A percentile compares a stretch with the other conserved stretches of the same genome.
Conservation (phyloP, 805 yeast species). For the Candida ponderosae region DNA sequence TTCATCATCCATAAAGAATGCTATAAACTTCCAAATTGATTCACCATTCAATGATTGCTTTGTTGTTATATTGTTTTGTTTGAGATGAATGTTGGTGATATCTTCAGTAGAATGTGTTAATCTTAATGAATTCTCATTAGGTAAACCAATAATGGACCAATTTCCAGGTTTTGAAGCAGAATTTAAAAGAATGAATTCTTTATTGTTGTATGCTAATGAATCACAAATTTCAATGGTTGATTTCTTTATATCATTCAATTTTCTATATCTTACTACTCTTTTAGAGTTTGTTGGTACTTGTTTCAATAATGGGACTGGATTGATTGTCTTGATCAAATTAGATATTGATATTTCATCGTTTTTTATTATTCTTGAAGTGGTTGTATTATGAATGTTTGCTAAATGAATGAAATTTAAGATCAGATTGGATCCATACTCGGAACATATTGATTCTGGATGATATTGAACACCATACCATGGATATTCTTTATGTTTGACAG, state of each 20-base stretch:
- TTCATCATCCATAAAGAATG: slow-evolving; percentile 35
- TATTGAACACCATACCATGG: slow-evolving; percentile 95
- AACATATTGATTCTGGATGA: slow-evolving; percentile 94
- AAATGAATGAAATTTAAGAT: slow-evolving; percentile 45
- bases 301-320: slow-evolving; percentile 12
- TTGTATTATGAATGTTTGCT: slow-evolving; percentile 17
- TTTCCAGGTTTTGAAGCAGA: slow-evolving; percentile 81
- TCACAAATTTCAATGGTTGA: slow-evolving; percentile 48
- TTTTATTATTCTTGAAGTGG: slow-evolving; percentile 12
- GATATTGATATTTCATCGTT: slow-evolving; percentile 6
- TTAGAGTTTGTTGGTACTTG: neutral
- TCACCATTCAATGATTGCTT: slow-evolving; percentile 4
- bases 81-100: no score
- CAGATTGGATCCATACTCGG: slow-evolving; percentile 53
- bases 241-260: slow-evolving; percentile 1
- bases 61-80: no score
- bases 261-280: neutral
- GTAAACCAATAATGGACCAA: slow-evolving; percentile 83
- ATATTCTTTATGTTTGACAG: slow-evolving; percentile 46
- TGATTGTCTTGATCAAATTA: slow-evolving; percentile 5
- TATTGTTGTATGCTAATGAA: slow-evolving; percentile 16
- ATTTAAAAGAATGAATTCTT: slow-evolving; percentile 56
- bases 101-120: slow-evolving; percentile 55
- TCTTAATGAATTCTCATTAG: slow-evolving; percentile 33
- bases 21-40: slow-evolving; percentile 47